Evolutionary conservation across 345 rosid genomes (phyloP), one percentile per base, ranked within the genome.

Genomic region (Aquilaria yunnanensis): DNA sequence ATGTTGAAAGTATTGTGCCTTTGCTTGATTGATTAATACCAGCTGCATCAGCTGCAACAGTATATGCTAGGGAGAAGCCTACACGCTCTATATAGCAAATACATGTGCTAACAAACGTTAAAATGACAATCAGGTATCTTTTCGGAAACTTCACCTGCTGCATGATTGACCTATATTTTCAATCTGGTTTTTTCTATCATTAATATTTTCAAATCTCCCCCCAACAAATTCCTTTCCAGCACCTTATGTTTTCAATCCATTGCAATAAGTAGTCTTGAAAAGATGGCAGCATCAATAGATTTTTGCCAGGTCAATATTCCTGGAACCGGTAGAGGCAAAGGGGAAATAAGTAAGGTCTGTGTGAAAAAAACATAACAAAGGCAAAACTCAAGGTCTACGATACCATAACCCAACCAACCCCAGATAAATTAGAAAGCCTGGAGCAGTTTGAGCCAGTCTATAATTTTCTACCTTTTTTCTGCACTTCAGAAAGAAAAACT

Each of bases 61-160:
- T 90, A 64, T 93, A 93, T 2, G 97, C 97, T 67, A 92, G 88
- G 13, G 99, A 94, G 81, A 90, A 94, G 56, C 99, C 97, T 41
- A 94, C 97, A 57, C 99, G 92, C 72, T 94, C 99, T 45, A 94
- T 75, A 68, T 94, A 94, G 74, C 99, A 90, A 45, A 92, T 95
- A 11, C 84, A 85, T 4, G 99, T 86, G 77, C 95, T 72, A 51
- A 88, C 77, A 67, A 94, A 90, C 53, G 92, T 94, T 69, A 94
- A 80, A 73, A 88, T 71, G 72, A 94, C 95, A 58, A 90, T 88
- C 69, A 81, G 68, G 69, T 90, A 85, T 30, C 97, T 86, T 72
- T 76, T 86, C 31, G 96, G 99, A 67, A 94, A 76, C 57, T 74
- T 85, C 70, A 75, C 70, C 71, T 70, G 54, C 64, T 49, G 79